phyloP scores from a whole-genome alignment of 2,329 filamentous ascomycete genomes.

The Fusarium pilosicola region DNA sequence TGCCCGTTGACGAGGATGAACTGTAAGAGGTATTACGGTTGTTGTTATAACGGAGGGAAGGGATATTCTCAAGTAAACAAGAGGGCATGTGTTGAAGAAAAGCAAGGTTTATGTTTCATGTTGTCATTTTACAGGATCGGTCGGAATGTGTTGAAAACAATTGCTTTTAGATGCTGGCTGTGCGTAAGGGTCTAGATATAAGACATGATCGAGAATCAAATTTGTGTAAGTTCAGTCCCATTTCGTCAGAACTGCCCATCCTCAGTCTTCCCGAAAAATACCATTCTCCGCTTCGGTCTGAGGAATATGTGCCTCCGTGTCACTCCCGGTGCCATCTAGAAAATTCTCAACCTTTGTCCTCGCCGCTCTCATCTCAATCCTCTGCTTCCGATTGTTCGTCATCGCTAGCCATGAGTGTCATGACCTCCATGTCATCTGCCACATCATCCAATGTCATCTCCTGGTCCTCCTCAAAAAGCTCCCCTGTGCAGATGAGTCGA shows the following conservation, averaged over 20 bases:
- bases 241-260: conserved; percentile 28
- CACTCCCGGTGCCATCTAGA: neutral
- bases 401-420: neutral
- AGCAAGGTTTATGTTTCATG: neutral
- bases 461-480: conserved; percentile 25
- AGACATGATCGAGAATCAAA: neutral
- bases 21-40: neutral
- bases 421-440: neutral
- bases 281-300: neutral
- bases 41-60: neutral
- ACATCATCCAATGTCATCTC: neutral
- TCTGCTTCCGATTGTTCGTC: neutral
- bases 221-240: neutral
- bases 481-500: conserved; percentile 31
- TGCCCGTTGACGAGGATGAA: neutral
- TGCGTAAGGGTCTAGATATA: neutral
- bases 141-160: neutral
- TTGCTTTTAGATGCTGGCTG: conserved; percentile 10
- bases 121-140: neutral
- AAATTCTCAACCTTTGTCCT: neutral
- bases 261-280: conserved; percentile 15
- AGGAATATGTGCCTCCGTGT: neutral
- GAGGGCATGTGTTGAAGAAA: neutral
- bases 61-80: neutral
- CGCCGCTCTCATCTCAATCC: no score